Evolutionary conservation across 768 basidiomycete genomes (phyloP).

Genomic region (Collybia sp.): DNA sequence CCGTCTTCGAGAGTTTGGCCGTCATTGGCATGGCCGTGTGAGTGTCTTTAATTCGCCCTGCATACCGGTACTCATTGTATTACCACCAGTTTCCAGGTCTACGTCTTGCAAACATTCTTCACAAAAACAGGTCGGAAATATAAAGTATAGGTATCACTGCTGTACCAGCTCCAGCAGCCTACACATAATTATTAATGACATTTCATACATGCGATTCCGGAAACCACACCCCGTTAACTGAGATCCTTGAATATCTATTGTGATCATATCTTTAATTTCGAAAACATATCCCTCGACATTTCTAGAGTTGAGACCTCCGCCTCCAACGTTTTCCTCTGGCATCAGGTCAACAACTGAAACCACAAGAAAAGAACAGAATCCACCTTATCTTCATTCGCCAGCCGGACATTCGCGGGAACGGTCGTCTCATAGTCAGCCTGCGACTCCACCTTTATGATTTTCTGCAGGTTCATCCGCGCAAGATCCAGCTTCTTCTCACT

Average conservation of each 20-base stretch:
- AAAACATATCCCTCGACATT: slow-evolving; percentile 72
- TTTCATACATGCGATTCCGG: too few relatives aligned
- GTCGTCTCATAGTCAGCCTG: slow-evolving; percentile 76
- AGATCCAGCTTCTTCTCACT: slow-evolving; percentile 86
- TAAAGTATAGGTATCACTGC: slow-evolving; percentile 55
- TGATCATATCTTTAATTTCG: slow-evolving; percentile 45
- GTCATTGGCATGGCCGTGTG: slow-evolving; percentile 87
- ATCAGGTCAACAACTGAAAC: slow-evolving; percentile 4
- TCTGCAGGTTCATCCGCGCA: slow-evolving; percentile 63
- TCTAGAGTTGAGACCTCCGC: slow-evolving; percentile 75
- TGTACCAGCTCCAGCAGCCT: too few relatives aligned
- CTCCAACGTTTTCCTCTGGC: slow-evolving; percentile 69
- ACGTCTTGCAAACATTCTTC: slow-evolving; percentile 94
- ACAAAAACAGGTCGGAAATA: slow-evolving; percentile 88
- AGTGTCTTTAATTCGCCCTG: slow-evolving; percentile 22
- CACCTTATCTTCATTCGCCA: slow-evolving; percentile 81
- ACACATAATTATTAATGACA: too few relatives aligned
- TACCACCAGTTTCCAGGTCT: slow-evolving; percentile 74
- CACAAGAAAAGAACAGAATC: slow-evolving; percentile 12
- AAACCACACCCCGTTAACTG: too few relatives aligned
- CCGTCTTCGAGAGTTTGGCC: slow-evolving; percentile 70
- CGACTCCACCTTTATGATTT: slow-evolving; percentile 67
- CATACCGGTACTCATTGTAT: slow-evolving; percentile 3
- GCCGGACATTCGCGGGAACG: slow-evolving; percentile 74
- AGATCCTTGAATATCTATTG: too few relatives aligned